Evolutionary conservation across 768 basidiomycete genomes (phyloP).

Genomic region (Leccinum arenicola): DNA sequence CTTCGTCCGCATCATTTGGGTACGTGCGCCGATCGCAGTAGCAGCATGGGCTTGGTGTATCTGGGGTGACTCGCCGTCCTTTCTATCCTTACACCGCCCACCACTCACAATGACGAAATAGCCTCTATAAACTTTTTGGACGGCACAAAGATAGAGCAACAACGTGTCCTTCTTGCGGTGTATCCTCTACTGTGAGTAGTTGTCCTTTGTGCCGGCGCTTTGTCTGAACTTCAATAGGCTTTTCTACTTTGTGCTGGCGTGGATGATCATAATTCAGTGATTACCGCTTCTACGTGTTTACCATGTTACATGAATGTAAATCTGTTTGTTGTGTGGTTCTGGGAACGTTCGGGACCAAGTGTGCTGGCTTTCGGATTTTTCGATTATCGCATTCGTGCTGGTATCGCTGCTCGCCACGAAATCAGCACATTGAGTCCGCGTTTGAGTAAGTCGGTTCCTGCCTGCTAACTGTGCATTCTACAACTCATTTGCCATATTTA

Average conservation of each 20-base stretch:
- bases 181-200: conserved; percentile 85
- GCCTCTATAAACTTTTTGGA: conserved; percentile 95
- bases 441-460: not conserved
- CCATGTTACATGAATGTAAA: conserved; percentile 16
- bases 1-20: conserved; percentile 81
- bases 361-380: not conserved
- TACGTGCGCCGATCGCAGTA: conserved; percentile 83
- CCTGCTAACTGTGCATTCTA: not conserved
- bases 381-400: not conserved
- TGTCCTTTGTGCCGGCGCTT: not conserved
- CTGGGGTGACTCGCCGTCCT: conserved; percentile 64
- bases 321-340: conserved; percentile 3
- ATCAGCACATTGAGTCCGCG: not conserved
- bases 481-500: too few species aligned
- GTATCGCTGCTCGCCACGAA: not conserved
- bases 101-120: conserved; percentile 29
- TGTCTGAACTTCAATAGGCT: conserved; percentile 45
- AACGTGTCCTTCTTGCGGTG: conserved; percentile 87
- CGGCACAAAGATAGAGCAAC: conserved; percentile 90
- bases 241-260: conserved; percentile 92
- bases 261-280: conserved; percentile 95
- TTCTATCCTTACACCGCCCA: not conserved
- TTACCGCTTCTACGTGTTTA: not conserved
- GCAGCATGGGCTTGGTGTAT: conserved; percentile 94
- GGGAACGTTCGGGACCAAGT: not conserved